These are phyloP conservation scores for Erigeron canadensis DNA, from an alignment of 129 eudicot genomes.

Conservation along the genomic window DNA sequence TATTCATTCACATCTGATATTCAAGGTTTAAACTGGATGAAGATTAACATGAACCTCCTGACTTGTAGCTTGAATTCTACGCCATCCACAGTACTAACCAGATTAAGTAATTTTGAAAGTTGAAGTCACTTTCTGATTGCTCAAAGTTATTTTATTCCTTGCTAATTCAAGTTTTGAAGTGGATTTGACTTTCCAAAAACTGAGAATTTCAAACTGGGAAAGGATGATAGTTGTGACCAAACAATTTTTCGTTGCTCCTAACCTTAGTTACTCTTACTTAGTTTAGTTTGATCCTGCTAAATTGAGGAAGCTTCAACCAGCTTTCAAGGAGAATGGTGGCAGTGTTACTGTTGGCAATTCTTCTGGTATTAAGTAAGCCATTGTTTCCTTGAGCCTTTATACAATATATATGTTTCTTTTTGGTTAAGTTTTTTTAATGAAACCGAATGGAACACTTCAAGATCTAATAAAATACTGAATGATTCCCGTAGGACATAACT, in stretches of 20 bases:
- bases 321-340: conserved; percentile 89
- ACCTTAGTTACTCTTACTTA: background rate
- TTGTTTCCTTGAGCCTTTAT: background rate
- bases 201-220: background rate
- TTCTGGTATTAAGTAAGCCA: conserved; percentile 74
- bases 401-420: too few relatives aligned
- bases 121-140: background rate
- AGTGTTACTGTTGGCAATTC: conserved; percentile 95
- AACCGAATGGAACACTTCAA: background rate
- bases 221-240: too few relatives aligned
- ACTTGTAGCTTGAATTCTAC: background rate
- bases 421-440: too few relatives aligned
- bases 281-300: conserved; percentile 81
- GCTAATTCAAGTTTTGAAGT: too few relatives aligned
- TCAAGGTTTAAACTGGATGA: background rate
- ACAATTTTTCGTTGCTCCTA: background rate
- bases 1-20: background rate
- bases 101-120: background rate
- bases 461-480: background rate
- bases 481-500: background rate
- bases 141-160: background rate
- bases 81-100: background rate
- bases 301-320: conserved; percentile 86
- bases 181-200: background rate
- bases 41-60: conserved; percentile 1